Percentiles rank a stretch among this genome's conserved stretches.
Evolutionary conservation across 2,329 filamentous ascomycete genomes (phyloP).

Genomic region (Chalara sp.): DNA sequence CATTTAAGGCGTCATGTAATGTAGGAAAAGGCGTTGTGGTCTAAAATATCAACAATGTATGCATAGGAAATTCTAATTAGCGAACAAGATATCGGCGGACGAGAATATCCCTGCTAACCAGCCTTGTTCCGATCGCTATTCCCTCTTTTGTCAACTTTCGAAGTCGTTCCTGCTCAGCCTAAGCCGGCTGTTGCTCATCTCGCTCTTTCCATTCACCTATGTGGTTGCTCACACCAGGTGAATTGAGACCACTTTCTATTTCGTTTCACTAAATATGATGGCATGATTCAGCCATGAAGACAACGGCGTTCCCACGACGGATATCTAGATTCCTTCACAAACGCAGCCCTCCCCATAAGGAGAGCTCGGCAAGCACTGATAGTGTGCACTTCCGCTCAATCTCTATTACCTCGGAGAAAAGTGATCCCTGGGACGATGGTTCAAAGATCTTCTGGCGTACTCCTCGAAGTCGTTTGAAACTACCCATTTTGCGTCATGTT

Average conservation of each 20-base stretch:
- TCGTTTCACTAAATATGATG: too few species aligned
- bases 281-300: too few species aligned
- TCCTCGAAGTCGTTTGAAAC: slow-evolving; percentile 14
- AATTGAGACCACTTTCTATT: too few species aligned
- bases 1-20: slow-evolving; percentile 10
- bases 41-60: neutral
- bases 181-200: too few species aligned
- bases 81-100: too few species aligned
- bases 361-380: neutral
- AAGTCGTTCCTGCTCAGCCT: too few species aligned
- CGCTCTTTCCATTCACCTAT: too few species aligned
- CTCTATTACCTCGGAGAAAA: slow-evolving; percentile 12
- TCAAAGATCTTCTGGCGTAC: slow-evolving; percentile 18
- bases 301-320: neutral
- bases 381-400: neutral
- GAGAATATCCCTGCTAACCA: too few species aligned
- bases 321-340: neutral
- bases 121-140: too few species aligned
- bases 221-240: too few species aligned
- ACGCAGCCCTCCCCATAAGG: neutral
- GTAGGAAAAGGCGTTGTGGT: neutral
- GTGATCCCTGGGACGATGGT: slow-evolving; percentile 5
- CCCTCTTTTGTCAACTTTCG: too few species aligned
- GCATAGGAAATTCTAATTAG: too few species aligned
- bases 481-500: neutral